Evolutionary conservation across 495 filamentous ascomycete genomes (phyloP).

Genomic region (Penicillium pulvis): DNA sequence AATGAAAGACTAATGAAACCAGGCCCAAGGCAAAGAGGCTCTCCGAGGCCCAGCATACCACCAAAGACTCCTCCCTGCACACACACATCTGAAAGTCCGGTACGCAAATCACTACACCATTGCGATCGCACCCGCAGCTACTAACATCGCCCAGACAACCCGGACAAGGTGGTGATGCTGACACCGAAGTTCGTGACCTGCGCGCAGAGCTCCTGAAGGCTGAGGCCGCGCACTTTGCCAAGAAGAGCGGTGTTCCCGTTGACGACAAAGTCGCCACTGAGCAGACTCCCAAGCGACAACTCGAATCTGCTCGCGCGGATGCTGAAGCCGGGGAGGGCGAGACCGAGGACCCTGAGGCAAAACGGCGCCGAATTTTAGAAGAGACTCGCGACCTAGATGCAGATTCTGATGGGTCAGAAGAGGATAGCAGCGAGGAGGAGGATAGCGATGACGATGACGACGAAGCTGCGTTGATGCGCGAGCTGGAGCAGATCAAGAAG

Average conservation of each 20-base stretch:
- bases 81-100: conserved; percentile 88
- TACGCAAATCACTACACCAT: conserved; percentile 28
- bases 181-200: conserved; percentile 74
- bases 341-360: conserved; percentile 72
- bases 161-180: conserved; percentile 85
- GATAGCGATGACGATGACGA: conserved; percentile 85
- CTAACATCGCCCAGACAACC: conserved; percentile 60
- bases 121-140: background rate
- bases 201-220: conserved; percentile 87
- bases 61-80: conserved; percentile 89
- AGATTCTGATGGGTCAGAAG: conserved; percentile 72
- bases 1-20: conserved; percentile 18
- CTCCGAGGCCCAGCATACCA: conserved; percentile 94
- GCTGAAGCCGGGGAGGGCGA: conserved; percentile 35
- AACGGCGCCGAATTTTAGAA: conserved; percentile 83
- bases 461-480: conserved; percentile 84
- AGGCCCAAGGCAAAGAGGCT: conserved; percentile 94
- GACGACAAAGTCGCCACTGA: conserved; percentile 38
- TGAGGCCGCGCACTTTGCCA: conserved; percentile 85
- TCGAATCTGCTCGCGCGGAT: conserved; percentile 52
- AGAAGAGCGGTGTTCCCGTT: conserved; percentile 65
- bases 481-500: conserved; percentile 91
- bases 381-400: conserved; percentile 90
- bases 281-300: conserved; percentile 62
- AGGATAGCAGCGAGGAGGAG: conserved; percentile 74